Conservation (phyloP, 805 yeast genomes). For the Danielia oregonensis region DNA sequence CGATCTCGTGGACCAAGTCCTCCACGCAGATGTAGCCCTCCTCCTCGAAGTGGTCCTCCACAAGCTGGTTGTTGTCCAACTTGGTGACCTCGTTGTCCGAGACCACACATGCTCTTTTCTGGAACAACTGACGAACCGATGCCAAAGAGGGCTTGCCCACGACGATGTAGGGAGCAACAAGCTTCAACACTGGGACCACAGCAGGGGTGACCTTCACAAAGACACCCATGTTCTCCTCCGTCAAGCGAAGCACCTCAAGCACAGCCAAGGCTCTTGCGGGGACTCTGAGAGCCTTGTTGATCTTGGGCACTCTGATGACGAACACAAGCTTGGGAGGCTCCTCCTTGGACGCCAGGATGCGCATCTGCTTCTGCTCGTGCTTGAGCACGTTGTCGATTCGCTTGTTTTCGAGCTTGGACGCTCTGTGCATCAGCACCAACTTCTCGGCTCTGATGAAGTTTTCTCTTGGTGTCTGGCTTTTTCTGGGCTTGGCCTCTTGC, state of each 20-base stretch:
- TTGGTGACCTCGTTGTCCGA: constrained; percentile 30
- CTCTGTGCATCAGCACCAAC: constrained; percentile 60
- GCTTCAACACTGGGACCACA: constrained; percentile 60
- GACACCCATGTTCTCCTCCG: constrained; percentile 61
- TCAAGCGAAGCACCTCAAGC: constrained; percentile 58
- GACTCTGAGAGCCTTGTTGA: constrained; percentile 52
- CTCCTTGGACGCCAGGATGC: constrained; percentile 14
- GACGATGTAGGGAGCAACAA: constrained; percentile 70
- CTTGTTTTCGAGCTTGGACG: constrained; percentile 63
- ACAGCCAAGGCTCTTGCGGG: constrained; percentile 63
- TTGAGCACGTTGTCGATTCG: constrained; percentile 62
- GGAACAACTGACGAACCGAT: constrained; percentile 68
- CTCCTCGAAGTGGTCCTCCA: constrained; percentile 60
- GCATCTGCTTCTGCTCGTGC: constrained; percentile 33
- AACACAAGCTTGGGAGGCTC: constrained; percentile 46
- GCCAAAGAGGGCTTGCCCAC: constrained; percentile 72
- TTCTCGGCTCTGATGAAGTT: constrained; percentile 74
- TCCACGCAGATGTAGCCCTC: constrained; percentile 74
- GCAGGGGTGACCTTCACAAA: constrained; percentile 60
- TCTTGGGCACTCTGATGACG: constrained; percentile 65
- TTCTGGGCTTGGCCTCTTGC: constrained; percentile 40
- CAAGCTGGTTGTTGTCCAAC: constrained; percentile 68
- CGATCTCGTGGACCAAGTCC: constrained; percentile 72
- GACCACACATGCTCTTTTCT: constrained; percentile 66
- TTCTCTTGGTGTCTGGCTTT: constrained; percentile 36